phyloP scores from a whole-genome alignment of 805 yeast genomes.

The Yamadazyma akitaensis region DNA sequence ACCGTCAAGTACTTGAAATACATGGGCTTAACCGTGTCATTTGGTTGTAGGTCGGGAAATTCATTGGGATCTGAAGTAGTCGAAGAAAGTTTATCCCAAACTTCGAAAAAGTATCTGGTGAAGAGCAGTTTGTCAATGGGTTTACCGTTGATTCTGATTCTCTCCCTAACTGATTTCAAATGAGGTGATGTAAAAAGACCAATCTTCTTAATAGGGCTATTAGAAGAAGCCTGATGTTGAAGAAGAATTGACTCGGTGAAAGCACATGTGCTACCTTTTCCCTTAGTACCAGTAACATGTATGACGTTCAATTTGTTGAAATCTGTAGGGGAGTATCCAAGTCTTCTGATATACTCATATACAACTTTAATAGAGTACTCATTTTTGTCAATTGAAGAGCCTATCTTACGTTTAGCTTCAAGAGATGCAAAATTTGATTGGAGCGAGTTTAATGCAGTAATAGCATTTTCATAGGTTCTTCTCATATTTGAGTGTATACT shows the following conservation, averaged over 20 bases:
- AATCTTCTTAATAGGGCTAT: constrained; percentile 49
- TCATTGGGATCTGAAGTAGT: constrained; percentile 51
- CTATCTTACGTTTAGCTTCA: constrained; percentile 74
- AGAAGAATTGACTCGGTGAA: constrained; percentile 77
- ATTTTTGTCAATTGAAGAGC: constrained; percentile 52
- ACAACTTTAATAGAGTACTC: constrained; percentile 79
- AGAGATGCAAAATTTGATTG: constrained; percentile 91
- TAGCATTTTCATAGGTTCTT: constrained; percentile 61
- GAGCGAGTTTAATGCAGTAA: constrained; percentile 74
- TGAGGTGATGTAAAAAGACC: constrained; percentile 98
- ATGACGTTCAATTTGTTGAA: constrained; percentile 73
- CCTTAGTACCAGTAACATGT: constrained; percentile 97
- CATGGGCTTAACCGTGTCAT: constrained; percentile 75
- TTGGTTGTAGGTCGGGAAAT: constrained; percentile 68
- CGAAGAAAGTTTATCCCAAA: constrained; percentile 75
- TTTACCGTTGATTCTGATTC: constrained; percentile 81
- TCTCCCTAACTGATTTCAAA: constrained; percentile 85
- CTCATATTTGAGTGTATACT: constrained; percentile 3
- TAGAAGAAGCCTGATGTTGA: constrained; percentile 44
- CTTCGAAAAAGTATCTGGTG: constrained; percentile 87
- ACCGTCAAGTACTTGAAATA: constrained; percentile 90
- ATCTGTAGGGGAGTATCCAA: constrained; percentile 51
- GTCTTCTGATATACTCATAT: constrained; percentile 40
- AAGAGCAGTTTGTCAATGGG: constrained; percentile 81
- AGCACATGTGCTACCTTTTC: constrained; percentile 97